phyloP scores from a whole-genome alignment of 2,329 filamentous ascomycete genomes.

The Fusarium nodosum region DNA sequence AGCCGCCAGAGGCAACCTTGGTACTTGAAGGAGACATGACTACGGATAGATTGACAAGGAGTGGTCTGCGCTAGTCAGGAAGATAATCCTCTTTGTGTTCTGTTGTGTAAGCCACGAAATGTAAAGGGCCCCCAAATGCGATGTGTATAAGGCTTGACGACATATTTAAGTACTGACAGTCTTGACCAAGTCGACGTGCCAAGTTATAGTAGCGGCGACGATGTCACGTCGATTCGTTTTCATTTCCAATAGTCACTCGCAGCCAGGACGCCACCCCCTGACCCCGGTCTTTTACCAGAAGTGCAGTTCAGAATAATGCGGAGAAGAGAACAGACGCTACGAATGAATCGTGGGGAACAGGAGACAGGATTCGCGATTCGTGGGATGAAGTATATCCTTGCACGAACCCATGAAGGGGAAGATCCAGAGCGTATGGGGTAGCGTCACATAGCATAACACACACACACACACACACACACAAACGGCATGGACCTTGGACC shows the following conservation, averaged over 20 bases:
- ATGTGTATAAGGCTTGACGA: conserved; percentile 35
- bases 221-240: conserved; percentile 28
- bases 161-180: conserved; percentile 40
- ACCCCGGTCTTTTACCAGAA: not conserved
- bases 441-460: conserved; percentile 21
- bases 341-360: conserved; percentile 42
- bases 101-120: conserved; percentile 33
- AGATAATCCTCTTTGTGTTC: conserved; percentile 19
- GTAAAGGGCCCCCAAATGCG: conserved; percentile 36
- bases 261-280: conserved; percentile 23
- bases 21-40: conserved; percentile 59
- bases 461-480: not conserved
- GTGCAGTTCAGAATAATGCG: conserved; percentile 29
- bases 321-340: conserved; percentile 31
- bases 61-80: conserved; percentile 29
- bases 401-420: conserved; percentile 36
- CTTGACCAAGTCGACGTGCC: conserved; percentile 29
- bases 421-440: conserved; percentile 39
- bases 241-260: not conserved
- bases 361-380: conserved; percentile 31
- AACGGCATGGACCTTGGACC: not conserved
- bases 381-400: conserved; percentile 42
- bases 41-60: conserved; percentile 24
- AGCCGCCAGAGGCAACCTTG: conserved; percentile 58
- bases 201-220: conserved; percentile 29